These are phyloP conservation scores for Pinus taeda DNA, from an alignment of 75 land plant genomes.

Conservation along the genomic window DNA sequence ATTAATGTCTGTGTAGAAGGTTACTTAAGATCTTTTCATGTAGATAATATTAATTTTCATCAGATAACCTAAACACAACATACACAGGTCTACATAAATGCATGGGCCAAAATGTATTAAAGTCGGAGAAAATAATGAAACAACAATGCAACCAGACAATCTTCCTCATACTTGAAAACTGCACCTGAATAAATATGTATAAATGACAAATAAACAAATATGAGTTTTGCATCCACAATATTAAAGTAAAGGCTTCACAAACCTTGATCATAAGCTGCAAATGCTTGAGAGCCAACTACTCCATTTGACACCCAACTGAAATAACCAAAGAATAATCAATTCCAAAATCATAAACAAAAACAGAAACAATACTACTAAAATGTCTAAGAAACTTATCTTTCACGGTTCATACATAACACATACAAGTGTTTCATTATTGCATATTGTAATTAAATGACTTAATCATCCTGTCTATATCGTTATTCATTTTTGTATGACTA, in stretches of 20 bases:
- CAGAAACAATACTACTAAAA: not conserved
- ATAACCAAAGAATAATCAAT: not conserved
- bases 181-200: not conserved
- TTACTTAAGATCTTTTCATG: not conserved
- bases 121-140: not conserved
- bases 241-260: not conserved
- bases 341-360: not conserved
- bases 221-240: not conserved
- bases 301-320: slow-evolving; percentile 99
- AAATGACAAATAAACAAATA: not conserved
- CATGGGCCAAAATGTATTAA: not conserved
- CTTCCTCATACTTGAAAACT: not conserved
- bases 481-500: not conserved
- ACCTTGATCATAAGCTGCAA: slow-evolving; percentile 99
- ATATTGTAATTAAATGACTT: not conserved
- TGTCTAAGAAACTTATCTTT: not conserved
- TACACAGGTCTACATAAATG: not conserved
- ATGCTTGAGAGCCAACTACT: slow-evolving; percentile 99
- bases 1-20: slow-evolving; percentile 1
- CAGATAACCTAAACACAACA: not conserved
- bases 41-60: not conserved
- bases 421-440: not conserved
- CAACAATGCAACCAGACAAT: not conserved
- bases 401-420: not conserved
- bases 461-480: not conserved